A percentile compares a stretch with the other conserved stretches of the same genome.
These are phyloP conservation scores for Zygoascus bituminiphila DNA, from an alignment of 805 yeast species.

Conservation along the genomic window DNA sequence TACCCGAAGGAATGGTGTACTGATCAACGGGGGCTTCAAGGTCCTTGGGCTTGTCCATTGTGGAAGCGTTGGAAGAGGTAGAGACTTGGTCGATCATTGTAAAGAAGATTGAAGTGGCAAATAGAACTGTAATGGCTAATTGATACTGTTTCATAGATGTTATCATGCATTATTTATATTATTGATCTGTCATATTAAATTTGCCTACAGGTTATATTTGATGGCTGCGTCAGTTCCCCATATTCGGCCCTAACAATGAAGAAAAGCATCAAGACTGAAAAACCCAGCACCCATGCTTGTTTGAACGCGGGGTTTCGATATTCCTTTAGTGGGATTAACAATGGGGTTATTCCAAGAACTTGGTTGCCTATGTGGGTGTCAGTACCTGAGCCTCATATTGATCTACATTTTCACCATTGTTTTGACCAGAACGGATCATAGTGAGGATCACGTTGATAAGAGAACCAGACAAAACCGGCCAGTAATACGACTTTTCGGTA, in stretches of 20 bases:
- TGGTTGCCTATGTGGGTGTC: too few relatives aligned
- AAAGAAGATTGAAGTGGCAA: background rate
- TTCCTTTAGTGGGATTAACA: too few relatives aligned
- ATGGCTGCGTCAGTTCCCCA: background rate
- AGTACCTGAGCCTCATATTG: too few relatives aligned
- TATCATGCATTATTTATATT: background rate
- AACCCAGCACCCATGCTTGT: too few relatives aligned
- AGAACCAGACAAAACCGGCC: too few relatives aligned
- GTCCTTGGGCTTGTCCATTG: background rate
- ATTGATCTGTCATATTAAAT: background rate
- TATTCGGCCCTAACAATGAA: background rate
- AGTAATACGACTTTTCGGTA: too few relatives aligned
- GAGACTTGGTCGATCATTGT: background rate
- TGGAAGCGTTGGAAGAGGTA: background rate
- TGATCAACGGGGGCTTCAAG: constrained; percentile 4
- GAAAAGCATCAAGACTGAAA: too few relatives aligned
- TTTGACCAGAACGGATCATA: too few relatives aligned
- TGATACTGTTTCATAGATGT: background rate
- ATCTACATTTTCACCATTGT: too few relatives aligned
- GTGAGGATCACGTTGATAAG: too few relatives aligned
- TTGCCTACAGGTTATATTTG: background rate
- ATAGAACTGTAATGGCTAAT: background rate
- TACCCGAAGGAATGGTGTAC: constrained; percentile 1
- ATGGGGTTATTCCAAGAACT: too few relatives aligned
- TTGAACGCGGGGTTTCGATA: too few relatives aligned